Percentiles rank a stretch among this genome's conserved stretches.
Conservation (phyloP, 78 protist species). For the Anaeramoeba flamelloides region DNA sequence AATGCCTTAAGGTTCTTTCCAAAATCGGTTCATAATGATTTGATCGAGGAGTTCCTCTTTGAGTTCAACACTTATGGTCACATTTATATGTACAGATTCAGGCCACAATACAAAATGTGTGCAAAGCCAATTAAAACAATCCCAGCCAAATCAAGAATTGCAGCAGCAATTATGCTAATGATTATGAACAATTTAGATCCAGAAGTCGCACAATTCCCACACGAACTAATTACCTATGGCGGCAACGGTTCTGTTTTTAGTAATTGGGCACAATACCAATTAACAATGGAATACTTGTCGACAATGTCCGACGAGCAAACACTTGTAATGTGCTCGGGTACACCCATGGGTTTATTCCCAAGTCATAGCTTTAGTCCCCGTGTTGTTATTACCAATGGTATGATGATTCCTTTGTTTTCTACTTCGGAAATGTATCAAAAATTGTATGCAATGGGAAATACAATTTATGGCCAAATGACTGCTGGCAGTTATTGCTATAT, state of each 20-base stretch:
- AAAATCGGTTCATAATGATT: not conserved
- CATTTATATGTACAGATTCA: conserved; percentile 62
- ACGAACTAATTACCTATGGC: conserved; percentile 76
- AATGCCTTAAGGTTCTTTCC: not conserved
- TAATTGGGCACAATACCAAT: conserved; percentile 55
- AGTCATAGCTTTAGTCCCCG: not conserved
- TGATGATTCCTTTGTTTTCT: conserved; percentile 74
- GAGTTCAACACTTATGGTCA: too few relatives aligned
- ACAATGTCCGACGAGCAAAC: conserved; percentile 43
- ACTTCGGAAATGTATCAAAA: conserved; percentile 45
- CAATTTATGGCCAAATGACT: too few relatives aligned
- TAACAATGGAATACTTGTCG: conserved; percentile 55
- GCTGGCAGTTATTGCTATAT: too few relatives aligned
- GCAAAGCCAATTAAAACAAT: conserved; percentile 48
- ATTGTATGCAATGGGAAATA: conserved; percentile 53
- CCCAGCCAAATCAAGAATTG: conserved; percentile 46
- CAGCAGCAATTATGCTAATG: conserved; percentile 63
- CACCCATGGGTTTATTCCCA: conserved; percentile 42
- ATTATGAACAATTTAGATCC: conserved; percentile 64
- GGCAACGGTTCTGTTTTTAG: conserved; percentile 73
- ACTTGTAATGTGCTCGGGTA: conserved; percentile 54
- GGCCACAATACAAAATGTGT: conserved; percentile 44
- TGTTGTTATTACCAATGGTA: conserved; percentile 64
- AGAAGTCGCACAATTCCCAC: conserved; percentile 77
- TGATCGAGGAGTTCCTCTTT: too few relatives aligned